Conservation (phyloP, 1,139 yeast genomes). For the Blastobotrys proliferans region DNA sequence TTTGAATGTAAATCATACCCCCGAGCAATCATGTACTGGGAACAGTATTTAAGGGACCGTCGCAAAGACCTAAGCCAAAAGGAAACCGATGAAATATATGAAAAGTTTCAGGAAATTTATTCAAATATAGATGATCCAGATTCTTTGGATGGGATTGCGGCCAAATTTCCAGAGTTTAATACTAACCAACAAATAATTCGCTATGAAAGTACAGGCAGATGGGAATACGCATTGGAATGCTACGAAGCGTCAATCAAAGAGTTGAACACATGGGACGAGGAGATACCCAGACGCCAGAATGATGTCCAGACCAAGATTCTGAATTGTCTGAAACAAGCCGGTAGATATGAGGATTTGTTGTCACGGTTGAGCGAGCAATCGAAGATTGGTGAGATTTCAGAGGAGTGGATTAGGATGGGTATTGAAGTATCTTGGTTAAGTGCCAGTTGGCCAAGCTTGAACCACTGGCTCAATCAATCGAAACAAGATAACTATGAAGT, state of each 20-base stretch:
- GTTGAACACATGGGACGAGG: constrained; percentile 36
- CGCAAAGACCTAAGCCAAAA: constrained; percentile 26
- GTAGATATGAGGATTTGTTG: constrained; percentile 49
- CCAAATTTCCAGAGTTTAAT: constrained; percentile 65
- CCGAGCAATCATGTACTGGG: constrained; percentile 83
- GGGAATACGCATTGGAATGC: constrained; percentile 87
- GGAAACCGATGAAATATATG: constrained; percentile 34
- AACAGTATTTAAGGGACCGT: constrained; percentile 58
- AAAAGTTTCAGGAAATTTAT: constrained; percentile 65
- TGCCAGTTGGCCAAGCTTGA: constrained; percentile 51
- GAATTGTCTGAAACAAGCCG: constrained; percentile 55
- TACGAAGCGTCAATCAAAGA: constrained; percentile 60
- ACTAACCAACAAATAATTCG: constrained; percentile 70
- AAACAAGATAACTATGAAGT: constrained; percentile 46
- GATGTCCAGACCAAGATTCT: constrained; percentile 35
- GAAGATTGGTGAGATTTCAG: not conserved
- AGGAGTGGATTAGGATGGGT: constrained; percentile 43
- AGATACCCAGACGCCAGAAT: no score
- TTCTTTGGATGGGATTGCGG: constrained; percentile 80
- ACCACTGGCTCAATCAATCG: constrained; percentile 48
- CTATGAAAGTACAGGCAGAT: constrained; percentile 79
- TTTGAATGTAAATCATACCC: constrained; percentile 84
- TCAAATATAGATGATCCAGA: constrained; percentile 87
- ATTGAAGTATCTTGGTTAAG: constrained; percentile 68
- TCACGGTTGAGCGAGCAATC: constrained; percentile 24